These are phyloP conservation scores for Penicillium psychrosexuale DNA, from an alignment of 2,329 filamentous ascomycete genomes.

Conservation along the genomic window DNA sequence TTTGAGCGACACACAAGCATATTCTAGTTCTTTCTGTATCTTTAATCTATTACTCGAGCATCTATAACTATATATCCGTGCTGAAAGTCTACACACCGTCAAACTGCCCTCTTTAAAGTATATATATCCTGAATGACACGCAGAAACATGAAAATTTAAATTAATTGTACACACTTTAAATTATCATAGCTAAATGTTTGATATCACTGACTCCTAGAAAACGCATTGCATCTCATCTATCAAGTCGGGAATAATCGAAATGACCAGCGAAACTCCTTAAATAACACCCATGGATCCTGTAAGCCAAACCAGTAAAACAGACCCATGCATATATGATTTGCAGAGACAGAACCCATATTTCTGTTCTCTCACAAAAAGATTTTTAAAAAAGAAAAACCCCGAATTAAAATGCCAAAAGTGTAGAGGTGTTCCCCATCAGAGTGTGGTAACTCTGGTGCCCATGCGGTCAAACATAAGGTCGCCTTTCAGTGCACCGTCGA, in stretches of 20 bases:
- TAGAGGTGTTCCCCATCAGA: conserved; percentile 9
- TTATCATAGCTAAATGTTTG: neutral
- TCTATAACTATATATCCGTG: neutral
- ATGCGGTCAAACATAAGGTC: conserved; percentile 45
- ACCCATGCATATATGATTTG: conserved; percentile 13
- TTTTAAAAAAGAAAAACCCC: neutral
- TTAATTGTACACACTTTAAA: neutral
- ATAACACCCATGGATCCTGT: neutral
- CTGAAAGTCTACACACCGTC: neutral
- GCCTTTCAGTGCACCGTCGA: conserved; percentile 41
- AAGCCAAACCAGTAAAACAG: conserved; percentile 1
- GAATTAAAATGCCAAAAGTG: conserved; percentile 1
- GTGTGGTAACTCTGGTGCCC: conserved; percentile 37
- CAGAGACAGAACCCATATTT: conserved; percentile 1
- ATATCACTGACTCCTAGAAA: neutral
- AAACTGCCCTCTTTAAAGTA: neutral
- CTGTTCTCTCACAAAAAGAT: neutral
- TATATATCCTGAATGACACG: neutral
- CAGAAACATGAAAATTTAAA: neutral
- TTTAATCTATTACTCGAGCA: no score
- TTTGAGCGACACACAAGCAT: neutral
- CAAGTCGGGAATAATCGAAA: neutral
- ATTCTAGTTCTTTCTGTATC: neutral
- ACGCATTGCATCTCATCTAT: neutral
- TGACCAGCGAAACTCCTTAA: conserved; percentile 1